A percentile compares a stretch with the other conserved stretches of the same genome.
These are phyloP conservation scores for Tetrapyrgos nigripes DNA, from an alignment of 1,284 basidiomycete species.

Conservation along the genomic window DNA sequence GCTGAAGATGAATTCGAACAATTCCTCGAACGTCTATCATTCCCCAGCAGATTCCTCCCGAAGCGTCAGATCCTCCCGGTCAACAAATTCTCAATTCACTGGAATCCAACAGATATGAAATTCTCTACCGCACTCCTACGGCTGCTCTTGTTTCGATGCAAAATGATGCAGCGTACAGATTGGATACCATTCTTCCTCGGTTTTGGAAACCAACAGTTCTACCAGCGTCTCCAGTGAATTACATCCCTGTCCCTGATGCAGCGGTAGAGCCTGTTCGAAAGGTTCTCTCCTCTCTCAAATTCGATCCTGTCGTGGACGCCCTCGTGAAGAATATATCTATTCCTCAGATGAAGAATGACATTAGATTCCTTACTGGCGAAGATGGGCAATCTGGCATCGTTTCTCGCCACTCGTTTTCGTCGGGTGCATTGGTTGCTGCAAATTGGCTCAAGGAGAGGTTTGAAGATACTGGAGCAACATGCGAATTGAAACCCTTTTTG, in stretches of 20 bases:
- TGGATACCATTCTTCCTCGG: slow-evolving; percentile 60
- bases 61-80: slow-evolving; percentile 22
- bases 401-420: slow-evolving; percentile 80
- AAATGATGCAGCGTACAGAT: slow-evolving; percentile 37
- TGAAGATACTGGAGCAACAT: slow-evolving; percentile 76
- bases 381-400: slow-evolving; percentile 67
- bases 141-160: slow-evolving; percentile 55
- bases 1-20: slow-evolving; percentile 36
- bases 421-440: slow-evolving; percentile 73
- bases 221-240: slow-evolving; percentile 50
- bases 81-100: slow-evolving; percentile 34
- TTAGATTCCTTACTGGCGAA: slow-evolving; percentile 86
- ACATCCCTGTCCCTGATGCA: slow-evolving; percentile 57
- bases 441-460: slow-evolving; percentile 77
- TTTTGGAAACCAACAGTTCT: slow-evolving; percentile 68
- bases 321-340: slow-evolving; percentile 70
- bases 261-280: slow-evolving; percentile 55
- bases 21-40: slow-evolving; percentile 32
- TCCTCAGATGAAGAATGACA: slow-evolving; percentile 68
- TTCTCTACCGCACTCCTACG: slow-evolving; percentile 47
- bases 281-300: slow-evolving; percentile 57
- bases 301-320: slow-evolving; percentile 64
- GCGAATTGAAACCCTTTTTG: slow-evolving; percentile 70
- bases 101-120: slow-evolving; percentile 24
- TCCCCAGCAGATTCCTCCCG: slow-evolving; percentile 23